A percentile compares a stretch with the other conserved stretches of the same genome.
These are phyloP conservation scores for Solanum sejunctum DNA, from an alignment of 257 asterid genomes.

Conservation along the genomic window DNA sequence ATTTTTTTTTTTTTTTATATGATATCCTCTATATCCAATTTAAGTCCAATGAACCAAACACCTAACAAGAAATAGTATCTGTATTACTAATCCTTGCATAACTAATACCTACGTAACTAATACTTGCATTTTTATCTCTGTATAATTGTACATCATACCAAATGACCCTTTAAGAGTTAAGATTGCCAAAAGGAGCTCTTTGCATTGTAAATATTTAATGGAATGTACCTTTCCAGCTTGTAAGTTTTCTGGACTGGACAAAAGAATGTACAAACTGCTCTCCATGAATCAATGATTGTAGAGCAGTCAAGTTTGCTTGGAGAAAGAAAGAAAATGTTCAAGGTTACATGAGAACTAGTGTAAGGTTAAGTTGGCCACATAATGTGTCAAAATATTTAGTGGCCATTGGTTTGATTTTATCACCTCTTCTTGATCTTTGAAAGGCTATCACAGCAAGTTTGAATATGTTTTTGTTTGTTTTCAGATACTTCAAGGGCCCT, in stretches of 20 bases:
- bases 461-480: not conserved
- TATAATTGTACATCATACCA: not conserved
- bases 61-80: not conserved
- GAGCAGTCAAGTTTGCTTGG: not conserved
- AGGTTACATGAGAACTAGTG: not conserved
- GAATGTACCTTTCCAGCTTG: not conserved
- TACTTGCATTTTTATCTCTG: not conserved
- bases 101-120: not conserved
- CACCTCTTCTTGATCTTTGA: not conserved
- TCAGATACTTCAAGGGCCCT: slow-evolving; percentile 21
- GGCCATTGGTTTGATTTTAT: not conserved
- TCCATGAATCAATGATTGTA: not conserved
- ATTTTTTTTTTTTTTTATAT: too few species aligned
- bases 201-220: not conserved
- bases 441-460: not conserved
- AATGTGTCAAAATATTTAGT: not conserved
- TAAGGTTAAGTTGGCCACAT: not conserved
- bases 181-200: not conserved
- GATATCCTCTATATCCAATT: not conserved
- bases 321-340: not conserved
- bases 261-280: not conserved
- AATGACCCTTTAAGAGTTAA: not conserved
- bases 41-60: not conserved
- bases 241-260: not conserved
- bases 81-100: not conserved